phyloP scores from a whole-genome alignment of 2,329 filamentous ascomycete species.

The Emmonsia crescens region DNA sequence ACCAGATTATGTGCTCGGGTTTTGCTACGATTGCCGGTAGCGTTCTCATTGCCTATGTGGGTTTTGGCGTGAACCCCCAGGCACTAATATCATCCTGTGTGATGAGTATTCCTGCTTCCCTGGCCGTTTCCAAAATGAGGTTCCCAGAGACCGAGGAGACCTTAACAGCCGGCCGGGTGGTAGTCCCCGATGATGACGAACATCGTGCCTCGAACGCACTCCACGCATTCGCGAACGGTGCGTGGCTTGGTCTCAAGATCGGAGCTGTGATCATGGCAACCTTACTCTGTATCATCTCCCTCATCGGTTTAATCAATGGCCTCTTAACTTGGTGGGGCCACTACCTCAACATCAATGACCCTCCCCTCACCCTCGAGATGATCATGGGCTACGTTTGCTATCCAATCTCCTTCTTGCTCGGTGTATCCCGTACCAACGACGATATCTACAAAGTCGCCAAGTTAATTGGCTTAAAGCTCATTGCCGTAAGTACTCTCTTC shows the following conservation, averaged over 20 bases:
- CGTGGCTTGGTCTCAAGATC: conserved; percentile 79
- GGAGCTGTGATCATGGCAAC: conserved; percentile 70
- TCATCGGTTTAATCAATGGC: conserved; percentile 63
- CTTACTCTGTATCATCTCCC: conserved; percentile 71
- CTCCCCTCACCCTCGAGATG: conserved; percentile 61
- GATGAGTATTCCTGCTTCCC: conserved; percentile 87
- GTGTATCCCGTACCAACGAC: conserved; percentile 52
- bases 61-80: conserved; percentile 70
- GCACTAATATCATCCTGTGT: conserved; percentile 84
- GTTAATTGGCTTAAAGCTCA: conserved; percentile 75
- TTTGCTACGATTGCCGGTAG: conserved; percentile 88
- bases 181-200: conserved; percentile 70
- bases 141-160: conserved; percentile 83
- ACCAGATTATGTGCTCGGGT: conserved; percentile 86
- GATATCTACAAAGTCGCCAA: conserved; percentile 62
- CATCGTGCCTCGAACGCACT: conserved; percentile 60
- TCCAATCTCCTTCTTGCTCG: conserved; percentile 69
- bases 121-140: conserved; percentile 80
- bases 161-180: conserved; percentile 67
- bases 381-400: conserved; percentile 70
- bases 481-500: conserved; percentile 46
- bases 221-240: conserved; percentile 74
- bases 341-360: conserved; percentile 62
- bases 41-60: conserved; percentile 76
- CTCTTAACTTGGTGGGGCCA: conserved; percentile 74